Evolutionary conservation across 2,329 filamentous ascomycete genomes (phyloP), one percentile per base, ranked within the genome.

Genomic region (Xylariomycetidae sp.): DNA sequence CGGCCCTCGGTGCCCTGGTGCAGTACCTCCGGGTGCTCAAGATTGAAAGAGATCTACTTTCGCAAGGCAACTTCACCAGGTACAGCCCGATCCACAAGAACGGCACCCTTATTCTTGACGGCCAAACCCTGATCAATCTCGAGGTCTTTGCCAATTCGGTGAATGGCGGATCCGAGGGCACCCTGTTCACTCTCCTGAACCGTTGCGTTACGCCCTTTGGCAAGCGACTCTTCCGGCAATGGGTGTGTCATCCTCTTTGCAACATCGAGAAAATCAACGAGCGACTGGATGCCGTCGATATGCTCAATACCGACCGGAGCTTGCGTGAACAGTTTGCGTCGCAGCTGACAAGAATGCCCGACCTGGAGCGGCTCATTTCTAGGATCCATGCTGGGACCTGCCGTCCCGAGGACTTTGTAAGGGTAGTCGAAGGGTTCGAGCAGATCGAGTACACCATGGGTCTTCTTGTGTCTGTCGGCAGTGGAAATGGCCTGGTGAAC

Each of bases 81-180:
- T 98, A 98, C 58, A 88, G 84, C 54, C 92, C 92, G 0, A 96
- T 98, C 32, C 76, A 78, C 35, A 83, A 83, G 52, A 94, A 95
- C 54, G 87, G 88, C 10, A 96, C 86, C 19, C 67, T 98, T 27
- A 83, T 98, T 8, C 72, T 98, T 1, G 92, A 98, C 49, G 92
- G 92, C 1, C 92, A 98, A 56, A 96, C 89, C 15, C 70, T 98
- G 48, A 93, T 94, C 67, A 98, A 98, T 52, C 78, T 98, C n/a
- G 92, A 98, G 56, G 76, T 98, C 5, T 98, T 98, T 48, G 76
- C 87, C 48, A 98, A 98, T 59, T 89, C 82, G 1, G 87, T 84
- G 45, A 90, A 95, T 53, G 90, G 89, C 6, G 79, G 86, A 10
- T 57, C 71, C 1, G 84, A 94, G 24, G 92, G 92, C 6, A 96